Percentiles rank a stretch among this genome's conserved stretches.
These are phyloP conservation scores for Metschnikowia bowlesiae DNA, from an alignment of 805 yeast species.

Conservation along the genomic window DNA sequence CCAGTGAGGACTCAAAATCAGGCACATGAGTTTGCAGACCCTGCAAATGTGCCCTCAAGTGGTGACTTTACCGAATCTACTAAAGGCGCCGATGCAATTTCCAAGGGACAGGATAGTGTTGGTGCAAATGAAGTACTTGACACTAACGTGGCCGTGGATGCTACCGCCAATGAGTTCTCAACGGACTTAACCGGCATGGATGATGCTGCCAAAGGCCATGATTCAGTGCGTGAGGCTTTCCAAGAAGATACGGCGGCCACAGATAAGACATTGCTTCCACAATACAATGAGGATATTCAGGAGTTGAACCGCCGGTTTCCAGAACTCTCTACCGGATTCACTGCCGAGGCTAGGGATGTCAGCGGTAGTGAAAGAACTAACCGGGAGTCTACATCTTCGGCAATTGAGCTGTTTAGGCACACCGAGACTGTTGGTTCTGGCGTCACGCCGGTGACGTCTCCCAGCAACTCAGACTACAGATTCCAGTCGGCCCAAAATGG, in stretches of 20 bases:
- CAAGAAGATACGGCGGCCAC: slow-evolving; percentile 23
- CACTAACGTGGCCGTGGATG: slow-evolving; percentile 1
- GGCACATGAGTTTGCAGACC: neutral
- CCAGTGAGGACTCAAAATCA: neutral
- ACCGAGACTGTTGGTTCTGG: slow-evolving; percentile 28
- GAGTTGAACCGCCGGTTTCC: slow-evolving; percentile 26
- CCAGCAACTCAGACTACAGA: slow-evolving; percentile 45
- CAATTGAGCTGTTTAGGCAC: slow-evolving; percentile 23
- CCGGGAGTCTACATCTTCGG: slow-evolving; percentile 33
- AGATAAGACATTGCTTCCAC: slow-evolving; percentile 4
- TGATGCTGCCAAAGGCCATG: slow-evolving; percentile 3
- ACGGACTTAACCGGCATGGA: slow-evolving; percentile 25
- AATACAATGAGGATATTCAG: slow-evolving; percentile 14
- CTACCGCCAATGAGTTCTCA: slow-evolving; percentile 4
- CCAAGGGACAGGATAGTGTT: neutral
- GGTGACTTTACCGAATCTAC: neutral
- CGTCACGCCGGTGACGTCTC: slow-evolving; percentile 48
- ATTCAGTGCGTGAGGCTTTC: slow-evolving; percentile 13
- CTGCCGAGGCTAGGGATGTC: slow-evolving; percentile 6
- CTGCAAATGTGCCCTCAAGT: neutral
- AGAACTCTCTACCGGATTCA: slow-evolving; percentile 28
- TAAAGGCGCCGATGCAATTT: neutral
- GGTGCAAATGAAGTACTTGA: neutral
- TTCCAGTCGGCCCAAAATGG: slow-evolving; percentile 32
- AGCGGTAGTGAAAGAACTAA: slow-evolving; percentile 18